These are phyloP conservation scores for Hypoxylon sp. DNA, from an alignment of 2,329 filamentous ascomycete genomes.

Conservation along the genomic window DNA sequence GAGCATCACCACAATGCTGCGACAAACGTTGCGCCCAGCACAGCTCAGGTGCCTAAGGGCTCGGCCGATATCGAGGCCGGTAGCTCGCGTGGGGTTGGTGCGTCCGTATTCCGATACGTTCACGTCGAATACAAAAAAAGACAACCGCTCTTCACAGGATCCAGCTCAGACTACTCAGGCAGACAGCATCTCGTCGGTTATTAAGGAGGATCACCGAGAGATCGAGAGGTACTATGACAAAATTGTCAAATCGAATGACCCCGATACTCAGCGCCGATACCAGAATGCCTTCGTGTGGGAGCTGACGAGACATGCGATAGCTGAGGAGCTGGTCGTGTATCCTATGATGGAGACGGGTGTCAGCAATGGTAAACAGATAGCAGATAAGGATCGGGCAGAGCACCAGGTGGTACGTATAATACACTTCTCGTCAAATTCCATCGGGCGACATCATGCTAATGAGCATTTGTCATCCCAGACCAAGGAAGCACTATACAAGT, in stretches of 20 bases:
- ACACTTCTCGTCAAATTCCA: background rate
- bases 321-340: conserved; percentile 64
- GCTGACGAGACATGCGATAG: conserved; percentile 64
- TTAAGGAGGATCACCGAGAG: conserved; percentile 44
- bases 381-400: conserved; percentile 57
- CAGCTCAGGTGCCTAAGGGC: conserved; percentile 5
- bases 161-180: conserved; percentile 11
- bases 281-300: conserved; percentile 68
- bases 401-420: conserved; percentile 44
- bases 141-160: conserved; percentile 15
- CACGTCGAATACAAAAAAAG: conserved; percentile 10
- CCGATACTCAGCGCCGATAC: conserved; percentile 59
- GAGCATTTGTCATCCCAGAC: conserved; percentile 52
- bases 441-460: conserved; percentile 13
- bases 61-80: conserved; percentile 4
- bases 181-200: conserved; percentile 34
- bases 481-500: conserved; percentile 60
- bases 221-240: conserved; percentile 57
- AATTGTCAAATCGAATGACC: conserved; percentile 57
- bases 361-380: conserved; percentile 55
- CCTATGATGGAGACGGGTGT: conserved; percentile 60
- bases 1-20: conserved; percentile 25
- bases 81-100: conserved; percentile 1
- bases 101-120: conserved; percentile 27
- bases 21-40: conserved; percentile 19